Evolutionary conservation across 768 basidiomycete genomes (phyloP).

Genomic region (Lentinula aciculospora): DNA sequence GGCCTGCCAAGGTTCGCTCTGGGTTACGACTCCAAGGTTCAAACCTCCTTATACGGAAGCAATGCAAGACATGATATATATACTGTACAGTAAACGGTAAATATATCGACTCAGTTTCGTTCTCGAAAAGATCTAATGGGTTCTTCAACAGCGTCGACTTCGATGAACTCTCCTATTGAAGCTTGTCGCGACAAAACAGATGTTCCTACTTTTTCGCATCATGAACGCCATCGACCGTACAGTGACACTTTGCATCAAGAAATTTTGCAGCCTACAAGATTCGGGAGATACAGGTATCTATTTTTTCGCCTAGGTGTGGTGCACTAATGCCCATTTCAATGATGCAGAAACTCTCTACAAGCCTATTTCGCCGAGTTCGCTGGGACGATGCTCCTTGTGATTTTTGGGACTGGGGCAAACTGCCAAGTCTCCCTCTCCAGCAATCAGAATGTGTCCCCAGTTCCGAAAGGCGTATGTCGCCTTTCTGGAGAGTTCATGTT

Average conservation of each 20-base stretch:
- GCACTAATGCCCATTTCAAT: background rate
- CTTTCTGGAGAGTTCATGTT: background rate
- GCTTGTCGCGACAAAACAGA: background rate
- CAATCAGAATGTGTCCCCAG: slow-evolving; percentile 30
- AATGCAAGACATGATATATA: background rate
- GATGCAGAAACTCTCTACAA: slow-evolving; percentile 22
- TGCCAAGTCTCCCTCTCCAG: slow-evolving; percentile 45
- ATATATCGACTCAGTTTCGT: background rate
- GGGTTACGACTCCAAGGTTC: background rate
- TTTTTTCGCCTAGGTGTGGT: too few species aligned
- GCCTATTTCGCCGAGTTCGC: slow-evolving; percentile 48
- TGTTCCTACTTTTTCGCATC: background rate
- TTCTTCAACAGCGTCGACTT: background rate
- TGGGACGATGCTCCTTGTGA: slow-evolving; percentile 46
- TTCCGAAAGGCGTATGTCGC: slow-evolving; percentile 40
- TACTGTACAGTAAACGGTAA: background rate
- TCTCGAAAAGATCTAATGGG: background rate
- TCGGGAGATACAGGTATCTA: background rate
- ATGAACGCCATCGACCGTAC: background rate
- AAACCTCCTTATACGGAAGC: background rate
- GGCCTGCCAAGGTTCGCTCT: background rate
- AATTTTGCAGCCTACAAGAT: background rate
- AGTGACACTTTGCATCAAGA: background rate
- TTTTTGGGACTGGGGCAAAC: slow-evolving; percentile 44
- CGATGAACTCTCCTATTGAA: background rate